Conservation (phyloP, 805 yeast genomes). For the Scheffersomyces ergatensis region DNA sequence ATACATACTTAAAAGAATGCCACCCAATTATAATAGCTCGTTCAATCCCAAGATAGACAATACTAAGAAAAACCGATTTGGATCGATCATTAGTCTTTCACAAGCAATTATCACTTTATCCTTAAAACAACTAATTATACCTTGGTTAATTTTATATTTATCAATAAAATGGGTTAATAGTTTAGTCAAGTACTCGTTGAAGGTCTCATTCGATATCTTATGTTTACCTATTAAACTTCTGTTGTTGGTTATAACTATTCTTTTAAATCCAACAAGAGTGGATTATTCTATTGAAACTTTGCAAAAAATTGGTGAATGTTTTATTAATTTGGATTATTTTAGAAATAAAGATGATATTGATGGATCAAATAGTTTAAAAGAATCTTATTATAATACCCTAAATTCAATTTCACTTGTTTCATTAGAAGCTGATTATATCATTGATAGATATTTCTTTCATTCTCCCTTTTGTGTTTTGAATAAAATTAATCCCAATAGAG, state of each 20-base stretch:
- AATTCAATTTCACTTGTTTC: no score
- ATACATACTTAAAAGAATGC: no score
- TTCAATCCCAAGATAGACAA: conserved; percentile 2
- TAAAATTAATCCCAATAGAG: conserved; percentile 12
- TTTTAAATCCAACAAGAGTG: neutral
- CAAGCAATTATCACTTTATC: no score
- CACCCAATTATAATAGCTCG: conserved; percentile 4
- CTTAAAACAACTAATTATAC: neutral
- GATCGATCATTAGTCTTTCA: no score
- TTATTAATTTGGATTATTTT: neutral
- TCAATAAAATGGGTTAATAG: neutral
- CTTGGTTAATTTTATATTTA: neutral
- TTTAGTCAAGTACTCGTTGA: neutral
- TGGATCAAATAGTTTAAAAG: no score
- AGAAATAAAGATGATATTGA: no score
- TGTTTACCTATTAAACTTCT: neutral
- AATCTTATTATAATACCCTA: no score
- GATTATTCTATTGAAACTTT: no score
- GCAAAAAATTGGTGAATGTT: no score
- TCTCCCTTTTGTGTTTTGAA: conserved; percentile 27
- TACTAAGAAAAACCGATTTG: no score
- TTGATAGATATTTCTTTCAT: conserved; percentile 36
- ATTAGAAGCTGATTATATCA: conserved; percentile 28
- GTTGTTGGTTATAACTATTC: neutral
- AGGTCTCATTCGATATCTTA: neutral